Evolutionary conservation across 2,329 filamentous ascomycete species (phyloP), one percentile per base, ranked within the genome.

Genomic region (Arthrinium phaeospermum): DNA sequence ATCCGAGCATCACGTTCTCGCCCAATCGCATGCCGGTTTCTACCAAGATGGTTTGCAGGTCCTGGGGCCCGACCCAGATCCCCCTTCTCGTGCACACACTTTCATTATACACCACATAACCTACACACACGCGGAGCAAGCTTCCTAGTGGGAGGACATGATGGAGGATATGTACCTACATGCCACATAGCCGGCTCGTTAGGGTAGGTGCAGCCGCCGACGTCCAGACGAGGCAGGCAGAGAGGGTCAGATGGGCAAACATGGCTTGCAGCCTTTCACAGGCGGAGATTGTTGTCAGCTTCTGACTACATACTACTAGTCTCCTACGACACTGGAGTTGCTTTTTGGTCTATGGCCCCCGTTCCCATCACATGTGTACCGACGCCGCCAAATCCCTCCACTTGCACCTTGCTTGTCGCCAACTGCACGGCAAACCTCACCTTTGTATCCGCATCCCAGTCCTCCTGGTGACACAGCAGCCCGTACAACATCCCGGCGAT

Each of bases 401-500:
- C 88, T 74, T 88, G 84, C 61, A 94, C 90, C 81, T 94, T 94
- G 73, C 86, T 83, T 53, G 91, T 91, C 70, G 92, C 92, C 78
- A 94, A 80, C 72, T 87, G 85, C 75, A 91, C 92, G 67, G 91
- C 91, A 81, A 93, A 92, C 45, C 78, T 80, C 73, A 93, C 79
- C 76, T 86, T 89, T 72, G 81, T 79, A 69, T 81, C 75, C 67
- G 86, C 77, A 75, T 82, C 79, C 89, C 89, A 91, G 74, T 86
- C 82, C 12, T 81, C 77, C 61, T 78, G 75, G 74, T 86, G 86
- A 78, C 85, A 88, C 72, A 87, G 81, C 73, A 93, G 80, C 47
- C 85, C 86, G 81, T 91, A 93, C 68, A 94, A 82, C 80, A 93
- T 90, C 73, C 91, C 92, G 46, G 92, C 92, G 75, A 92, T 89